Evolutionary conservation across 805 yeast genomes (phyloP).

Genomic region (Lipomyces sp.): DNA sequence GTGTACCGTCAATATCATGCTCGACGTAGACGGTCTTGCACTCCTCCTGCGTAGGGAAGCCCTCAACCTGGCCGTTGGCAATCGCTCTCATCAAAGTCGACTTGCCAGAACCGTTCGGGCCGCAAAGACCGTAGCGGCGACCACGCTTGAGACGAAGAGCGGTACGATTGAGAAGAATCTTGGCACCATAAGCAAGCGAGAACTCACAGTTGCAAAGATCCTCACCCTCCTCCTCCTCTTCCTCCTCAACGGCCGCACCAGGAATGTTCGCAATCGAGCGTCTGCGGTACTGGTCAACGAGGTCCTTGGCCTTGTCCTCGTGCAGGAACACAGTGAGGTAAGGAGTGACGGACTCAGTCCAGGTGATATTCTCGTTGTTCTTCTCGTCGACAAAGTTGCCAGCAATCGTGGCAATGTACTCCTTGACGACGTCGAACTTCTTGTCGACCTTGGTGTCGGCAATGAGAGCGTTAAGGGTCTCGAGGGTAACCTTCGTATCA

Average conservation of each 20-base stretch:
- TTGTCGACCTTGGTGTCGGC: slow-evolving; percentile 56
- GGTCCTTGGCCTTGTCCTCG: slow-evolving; percentile 83
- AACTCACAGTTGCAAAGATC: slow-evolving; percentile 99
- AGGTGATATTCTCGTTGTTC: slow-evolving; percentile 83
- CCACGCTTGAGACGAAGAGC: slow-evolving; percentile 98
- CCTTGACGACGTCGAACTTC: slow-evolving; percentile 75
- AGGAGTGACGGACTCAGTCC: slow-evolving; percentile 86
- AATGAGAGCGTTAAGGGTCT: slow-evolving; percentile 71
- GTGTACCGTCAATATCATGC: slow-evolving; percentile 98
- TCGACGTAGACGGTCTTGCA: slow-evolving; percentile 99
- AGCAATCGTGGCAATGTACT: slow-evolving; percentile 91
- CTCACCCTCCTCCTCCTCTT: slow-evolving; percentile 98
- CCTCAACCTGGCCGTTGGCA: slow-evolving; percentile 98
- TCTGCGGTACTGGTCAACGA: slow-evolving; percentile 93
- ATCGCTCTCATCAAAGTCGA: slow-evolving; percentile 97
- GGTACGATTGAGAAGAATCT: slow-evolving; percentile 98
- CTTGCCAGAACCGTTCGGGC: slow-evolving; percentile 99
- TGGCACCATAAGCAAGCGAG: slow-evolving; percentile 99
- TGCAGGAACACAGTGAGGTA: slow-evolving; percentile 95
- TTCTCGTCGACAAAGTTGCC: slow-evolving; percentile 99
- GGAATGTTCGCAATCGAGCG: slow-evolving; percentile 98
- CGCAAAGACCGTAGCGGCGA: slow-evolving; percentile 99
- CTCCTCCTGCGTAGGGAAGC: slow-evolving; percentile 99
- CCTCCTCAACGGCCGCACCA: slow-evolving; percentile 81
- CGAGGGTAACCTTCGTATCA: slow-evolving; percentile 85